Base-by-base conservation (phyloP, 2,329 filamentous ascomycete genomes). In the Arthrobotrys sinensis region DNA sequence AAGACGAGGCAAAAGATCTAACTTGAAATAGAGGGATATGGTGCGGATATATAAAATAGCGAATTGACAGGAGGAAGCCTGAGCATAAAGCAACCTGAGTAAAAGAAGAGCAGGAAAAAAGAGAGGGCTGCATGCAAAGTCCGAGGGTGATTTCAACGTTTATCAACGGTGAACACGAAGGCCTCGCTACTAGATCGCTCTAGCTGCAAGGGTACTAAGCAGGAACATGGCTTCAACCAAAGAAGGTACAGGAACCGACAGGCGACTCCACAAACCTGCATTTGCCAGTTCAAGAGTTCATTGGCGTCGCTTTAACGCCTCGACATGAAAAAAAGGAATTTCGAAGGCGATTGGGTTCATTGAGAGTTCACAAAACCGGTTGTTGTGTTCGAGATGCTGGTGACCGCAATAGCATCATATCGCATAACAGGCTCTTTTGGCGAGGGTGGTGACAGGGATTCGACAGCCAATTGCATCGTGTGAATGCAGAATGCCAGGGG, bases 181-280 rank as follows among this genome's bases (percentile, higher is more conserved):
- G 19, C 19, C 50, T 77, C 66, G 72, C 57, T 77, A 77, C 57
- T 57, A 5, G 40, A 65, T 75, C 66, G 53, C 36, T 40, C 65
- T 77, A 63, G 66, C 73, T 77, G 48, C 73, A 77, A 62, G 52
- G 52, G 67, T 70, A 66, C 66, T 53, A 71, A 77, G 66, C 66
- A 71, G 67, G 75, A 67, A 78, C 63, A 53, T 63, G 60, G 28
- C 60, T 46, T 60, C 32, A 66, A 40, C 67, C 53, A 68, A 78
- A 78, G 66, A 19, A 71, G 75, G 36, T 53, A 67, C 65, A 60
- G 66, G 66, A 78, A 46, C 75, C 75, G 67, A 67, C 53, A 66
- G 73, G 50, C 73, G 66, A 77, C 73, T 77, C 73, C 66, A 77
- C 73, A 77, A 77, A 76, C 72, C 62, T 71, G 67, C 75, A 78